A percentile compares a stretch with the other conserved stretches of the same genome.
Conservation (phyloP, 139 green algal species). For the Mychonastes homosphaera region DNA sequence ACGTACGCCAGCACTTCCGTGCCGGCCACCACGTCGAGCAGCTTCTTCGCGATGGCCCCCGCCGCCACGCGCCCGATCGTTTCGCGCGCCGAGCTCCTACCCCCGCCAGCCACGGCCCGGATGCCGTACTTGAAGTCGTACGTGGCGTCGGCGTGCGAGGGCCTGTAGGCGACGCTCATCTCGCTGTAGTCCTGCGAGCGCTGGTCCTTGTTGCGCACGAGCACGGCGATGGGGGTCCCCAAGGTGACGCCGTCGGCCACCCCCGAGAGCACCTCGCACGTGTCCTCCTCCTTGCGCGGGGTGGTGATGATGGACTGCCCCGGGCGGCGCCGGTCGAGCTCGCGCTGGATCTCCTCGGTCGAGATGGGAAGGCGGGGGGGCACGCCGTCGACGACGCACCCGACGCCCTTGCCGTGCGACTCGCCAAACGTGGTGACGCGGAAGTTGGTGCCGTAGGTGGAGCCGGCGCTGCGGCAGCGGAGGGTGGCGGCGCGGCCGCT, state of each 20-base stretch:
- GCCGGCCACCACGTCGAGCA: conserved; percentile 63
- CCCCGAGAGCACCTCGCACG: conserved; percentile 82
- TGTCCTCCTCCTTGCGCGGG: conserved; percentile 89
- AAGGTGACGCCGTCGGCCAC: conserved; percentile 68
- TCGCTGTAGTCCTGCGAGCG: conserved; percentile 72
- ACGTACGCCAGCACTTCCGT: conserved; percentile 89
- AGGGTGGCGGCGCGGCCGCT: background rate
- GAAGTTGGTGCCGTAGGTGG: conserved; percentile 81
- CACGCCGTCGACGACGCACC: conserved; percentile 93
- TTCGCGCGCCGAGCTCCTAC: conserved; percentile 85
- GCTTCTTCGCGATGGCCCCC: conserved; percentile 94
- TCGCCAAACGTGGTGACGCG: conserved; percentile 96
- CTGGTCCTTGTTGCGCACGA: conserved; percentile 97
- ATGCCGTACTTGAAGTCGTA: conserved; percentile 99
- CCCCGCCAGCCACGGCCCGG: conserved; percentile 88
- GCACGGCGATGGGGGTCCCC: conserved; percentile 85
- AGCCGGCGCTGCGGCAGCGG: conserved; percentile 42
- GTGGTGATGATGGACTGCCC: conserved; percentile 97
- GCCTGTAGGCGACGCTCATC: conserved; percentile 81
- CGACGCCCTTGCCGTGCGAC: conserved; percentile 89
- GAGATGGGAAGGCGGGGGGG: conserved; percentile 79
- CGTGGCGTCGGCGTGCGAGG: conserved; percentile 93
- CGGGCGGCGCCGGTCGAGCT: conserved; percentile 77
- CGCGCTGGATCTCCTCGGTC: conserved; percentile 69
- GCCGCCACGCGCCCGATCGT: conserved; percentile 96